A percentile compares a stretch with the other conserved stretches of the same genome.
phyloP scores from a whole-genome alignment of 2,329 filamentous ascomycete genomes.

The Neospermospora avenae region DNA sequence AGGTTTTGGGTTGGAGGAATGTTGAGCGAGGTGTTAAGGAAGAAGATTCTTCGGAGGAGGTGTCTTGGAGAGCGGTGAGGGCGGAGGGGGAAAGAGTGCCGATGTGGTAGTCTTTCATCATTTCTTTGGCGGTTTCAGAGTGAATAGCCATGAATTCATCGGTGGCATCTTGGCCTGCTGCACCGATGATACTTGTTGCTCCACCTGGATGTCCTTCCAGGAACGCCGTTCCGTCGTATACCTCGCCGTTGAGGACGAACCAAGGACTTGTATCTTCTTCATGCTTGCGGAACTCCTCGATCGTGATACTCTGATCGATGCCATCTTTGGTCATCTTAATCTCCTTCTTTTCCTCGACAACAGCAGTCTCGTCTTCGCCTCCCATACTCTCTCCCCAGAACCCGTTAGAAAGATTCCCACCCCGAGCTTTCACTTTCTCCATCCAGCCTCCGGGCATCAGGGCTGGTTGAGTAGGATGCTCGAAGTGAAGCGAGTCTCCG shows the following conservation, averaged over 20 bases:
- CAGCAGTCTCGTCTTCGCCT: slow-evolving; percentile 45
- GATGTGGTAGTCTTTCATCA: slow-evolving; percentile 85
- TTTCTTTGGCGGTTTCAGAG: slow-evolving; percentile 84
- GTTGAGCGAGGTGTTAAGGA: slow-evolving; percentile 50
- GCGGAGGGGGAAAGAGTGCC: slow-evolving; percentile 67
- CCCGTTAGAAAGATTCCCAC: slow-evolving; percentile 76
- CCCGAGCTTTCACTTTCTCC: slow-evolving; percentile 80
- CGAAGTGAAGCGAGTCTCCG: slow-evolving; percentile 64
- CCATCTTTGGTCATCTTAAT: slow-evolving; percentile 75
- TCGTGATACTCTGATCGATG: slow-evolving; percentile 58
- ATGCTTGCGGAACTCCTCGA: slow-evolving; percentile 71
- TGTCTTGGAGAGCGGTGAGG: slow-evolving; percentile 48
- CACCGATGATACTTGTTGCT: slow-evolving; percentile 76
- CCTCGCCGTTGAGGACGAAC: slow-evolving; percentile 86
- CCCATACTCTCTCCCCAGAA: slow-evolving; percentile 76
- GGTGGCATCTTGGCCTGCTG: slow-evolving; percentile 75
- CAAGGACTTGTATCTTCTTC: slow-evolving; percentile 65
- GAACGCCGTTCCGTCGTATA: slow-evolving; percentile 82
- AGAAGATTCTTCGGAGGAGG: slow-evolving; percentile 34
- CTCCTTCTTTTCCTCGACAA: slow-evolving; percentile 55
- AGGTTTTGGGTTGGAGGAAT: slow-evolving; percentile 70
- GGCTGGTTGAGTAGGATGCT: slow-evolving; percentile 83
- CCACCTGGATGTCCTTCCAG: slow-evolving; percentile 82
- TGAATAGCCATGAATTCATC: slow-evolving; percentile 94
- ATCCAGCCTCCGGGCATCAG: slow-evolving; percentile 84